phyloP scores from a whole-genome alignment of 306 rosid species.

The Cicer chorassanicum region DNA sequence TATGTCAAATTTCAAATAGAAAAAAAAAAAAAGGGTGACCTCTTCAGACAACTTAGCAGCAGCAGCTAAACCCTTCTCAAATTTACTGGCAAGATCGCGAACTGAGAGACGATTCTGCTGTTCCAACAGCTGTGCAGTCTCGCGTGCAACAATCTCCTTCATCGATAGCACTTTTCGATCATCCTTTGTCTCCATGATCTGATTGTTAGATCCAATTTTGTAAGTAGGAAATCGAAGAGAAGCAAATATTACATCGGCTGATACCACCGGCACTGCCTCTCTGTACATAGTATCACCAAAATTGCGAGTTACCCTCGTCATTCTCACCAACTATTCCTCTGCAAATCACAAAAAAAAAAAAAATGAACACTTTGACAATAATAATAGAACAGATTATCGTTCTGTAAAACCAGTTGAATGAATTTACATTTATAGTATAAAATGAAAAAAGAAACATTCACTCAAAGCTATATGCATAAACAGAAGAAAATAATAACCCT shows the following conservation, averaged over 20 bases:
- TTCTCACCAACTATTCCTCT: conserved; percentile 50
- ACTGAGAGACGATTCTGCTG: conserved; percentile 97
- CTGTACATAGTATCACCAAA: conserved; percentile 80
- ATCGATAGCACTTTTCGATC: conserved; percentile 74
- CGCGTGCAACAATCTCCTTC: conserved; percentile 96
- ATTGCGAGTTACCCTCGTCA: conserved; percentile 87
- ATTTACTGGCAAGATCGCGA: conserved; percentile 92
- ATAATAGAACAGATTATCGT: conserved; percentile 9
- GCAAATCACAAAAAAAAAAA: conserved; percentile 44
- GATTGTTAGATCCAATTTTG: conserved; percentile 85
- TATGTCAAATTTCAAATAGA: not conserved
- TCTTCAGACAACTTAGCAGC: conserved; percentile 98
- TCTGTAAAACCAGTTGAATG: not conserved
- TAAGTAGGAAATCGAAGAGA: conserved; percentile 89
- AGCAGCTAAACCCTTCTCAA: conserved; percentile 97
- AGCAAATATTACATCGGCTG: conserved; percentile 81
- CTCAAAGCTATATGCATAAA: conserved; percentile 26
- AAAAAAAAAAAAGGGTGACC: conserved; percentile 43
- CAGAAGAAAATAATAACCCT: conserved; percentile 20
- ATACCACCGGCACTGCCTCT: conserved; percentile 77
- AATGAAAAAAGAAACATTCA: conserved; percentile 10
- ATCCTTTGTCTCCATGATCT: conserved; percentile 76
- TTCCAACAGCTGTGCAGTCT: conserved; percentile 85
- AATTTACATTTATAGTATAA: not conserved
- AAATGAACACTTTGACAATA: conserved; percentile 35